Evolutionary conservation across 2,329 filamentous ascomycete species (phyloP).

Genomic region (Phyllosticta citribraziliensis): DNA sequence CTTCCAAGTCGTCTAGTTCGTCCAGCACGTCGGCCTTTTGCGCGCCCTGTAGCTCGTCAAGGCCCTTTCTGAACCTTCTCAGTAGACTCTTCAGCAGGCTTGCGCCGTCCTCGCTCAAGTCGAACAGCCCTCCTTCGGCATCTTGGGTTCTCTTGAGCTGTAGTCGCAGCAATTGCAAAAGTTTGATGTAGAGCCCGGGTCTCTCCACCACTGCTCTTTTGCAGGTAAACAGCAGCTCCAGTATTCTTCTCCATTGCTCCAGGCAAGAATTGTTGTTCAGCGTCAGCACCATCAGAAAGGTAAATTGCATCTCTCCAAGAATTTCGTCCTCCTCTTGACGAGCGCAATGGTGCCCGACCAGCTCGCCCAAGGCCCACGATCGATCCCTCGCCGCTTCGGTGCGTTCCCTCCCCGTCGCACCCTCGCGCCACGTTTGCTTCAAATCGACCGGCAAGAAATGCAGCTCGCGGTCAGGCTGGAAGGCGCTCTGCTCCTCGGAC

Average conservation of each 20-base stretch:
- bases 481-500: slow-evolving; percentile 18
- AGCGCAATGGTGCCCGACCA: slow-evolving; percentile 36
- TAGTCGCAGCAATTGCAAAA: slow-evolving; percentile 39
- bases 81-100: slow-evolving; percentile 44
- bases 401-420: slow-evolving; percentile 51
- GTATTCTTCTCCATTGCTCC: slow-evolving; percentile 54
- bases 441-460: slow-evolving; percentile 49
- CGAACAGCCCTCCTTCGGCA: slow-evolving; percentile 52
- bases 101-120: slow-evolving; percentile 44
- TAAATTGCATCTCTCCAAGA: slow-evolving; percentile 53
- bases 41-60: slow-evolving; percentile 39
- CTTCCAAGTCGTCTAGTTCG: slow-evolving; percentile 46
- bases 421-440: slow-evolving; percentile 52
- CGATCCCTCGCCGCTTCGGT: slow-evolving; percentile 54
- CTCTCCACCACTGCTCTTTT: slow-evolving; percentile 39
- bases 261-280: slow-evolving; percentile 57
- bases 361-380: slow-evolving; percentile 49
- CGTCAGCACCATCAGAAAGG: slow-evolving; percentile 52
- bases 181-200: slow-evolving; percentile 42
- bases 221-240: slow-evolving; percentile 49
- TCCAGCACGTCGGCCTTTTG: slow-evolving; percentile 37
- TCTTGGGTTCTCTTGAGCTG: slow-evolving; percentile 49
- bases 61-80: slow-evolving; percentile 39
- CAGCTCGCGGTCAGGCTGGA: slow-evolving; percentile 33
- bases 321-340: slow-evolving; percentile 23